These are phyloP conservation scores for Ehretia macrophylla DNA, from an alignment of 257 asterid species.

Conservation along the genomic window DNA sequence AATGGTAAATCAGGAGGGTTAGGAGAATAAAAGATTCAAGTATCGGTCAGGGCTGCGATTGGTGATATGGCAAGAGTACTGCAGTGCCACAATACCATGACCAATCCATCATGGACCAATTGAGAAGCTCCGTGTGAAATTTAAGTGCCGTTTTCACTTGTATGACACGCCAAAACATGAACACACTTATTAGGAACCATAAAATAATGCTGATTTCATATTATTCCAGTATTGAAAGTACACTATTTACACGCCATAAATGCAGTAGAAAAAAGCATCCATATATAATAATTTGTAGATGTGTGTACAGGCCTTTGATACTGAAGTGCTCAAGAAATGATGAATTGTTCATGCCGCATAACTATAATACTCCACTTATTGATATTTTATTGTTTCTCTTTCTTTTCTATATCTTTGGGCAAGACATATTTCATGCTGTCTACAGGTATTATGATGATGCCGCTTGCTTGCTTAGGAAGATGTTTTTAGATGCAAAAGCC, in stretches of 20 bases:
- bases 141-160: no score
- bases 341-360: no score
- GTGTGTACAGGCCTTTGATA: background rate
- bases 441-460: conserved; percentile 91
- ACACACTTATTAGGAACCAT: background rate
- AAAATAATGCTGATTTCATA: background rate
- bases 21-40: no score
- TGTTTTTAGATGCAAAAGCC: conserved; percentile 96
- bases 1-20: no score
- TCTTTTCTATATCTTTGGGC: background rate
- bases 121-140: no score
- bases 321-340: no score
- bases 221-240: background rate
- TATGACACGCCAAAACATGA: background rate
- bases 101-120: no score
- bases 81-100: no score
- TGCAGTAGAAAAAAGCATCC: background rate
- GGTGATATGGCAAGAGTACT: no score
- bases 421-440: conserved; percentile 11
- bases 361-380: background rate
- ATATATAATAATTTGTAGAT: background rate
- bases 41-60: no score
- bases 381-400: background rate
- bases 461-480: conserved; percentile 90
- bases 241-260: background rate